phyloP scores from a whole-genome alignment of 1,284 basidiomycete genomes.

The Ganoderma sp. region DNA sequence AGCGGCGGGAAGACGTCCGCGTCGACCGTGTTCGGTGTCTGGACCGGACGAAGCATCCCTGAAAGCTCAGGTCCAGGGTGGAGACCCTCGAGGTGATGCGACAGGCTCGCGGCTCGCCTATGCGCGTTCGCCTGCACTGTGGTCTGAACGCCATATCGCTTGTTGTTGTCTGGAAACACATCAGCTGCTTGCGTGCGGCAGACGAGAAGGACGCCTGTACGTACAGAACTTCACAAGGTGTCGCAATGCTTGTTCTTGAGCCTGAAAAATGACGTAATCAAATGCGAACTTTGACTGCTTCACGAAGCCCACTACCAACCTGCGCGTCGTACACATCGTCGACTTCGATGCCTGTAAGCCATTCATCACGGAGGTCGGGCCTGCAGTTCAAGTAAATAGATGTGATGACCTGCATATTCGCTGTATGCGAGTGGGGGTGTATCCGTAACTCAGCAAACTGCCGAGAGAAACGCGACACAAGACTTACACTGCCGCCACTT shows the following conservation, averaged over 20 bases:
- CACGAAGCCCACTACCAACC: slow-evolving; percentile 45
- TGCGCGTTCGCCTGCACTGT: slow-evolving; percentile 64
- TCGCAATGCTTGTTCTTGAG: slow-evolving; percentile 95
- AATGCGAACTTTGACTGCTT: not conserved
- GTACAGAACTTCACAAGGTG: slow-evolving; percentile 94
- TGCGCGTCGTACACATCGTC: slow-evolving; percentile 89
- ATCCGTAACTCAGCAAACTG: not conserved
- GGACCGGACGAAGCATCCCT: slow-evolving; percentile 72
- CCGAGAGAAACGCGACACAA: slow-evolving; percentile 9
- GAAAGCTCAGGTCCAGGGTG: slow-evolving; percentile 77
- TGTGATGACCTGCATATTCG: slow-evolving; percentile 99
- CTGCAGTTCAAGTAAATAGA: slow-evolving; percentile 97
- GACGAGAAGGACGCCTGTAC: slow-evolving; percentile 36
- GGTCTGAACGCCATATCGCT: slow-evolving; percentile 77
- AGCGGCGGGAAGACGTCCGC: slow-evolving; percentile 84
- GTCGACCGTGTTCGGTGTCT: slow-evolving; percentile 77
- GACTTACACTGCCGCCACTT: slow-evolving; percentile 95
- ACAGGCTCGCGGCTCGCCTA: slow-evolving; percentile 78
- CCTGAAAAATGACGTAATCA: slow-evolving; percentile 50
- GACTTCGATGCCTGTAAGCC: slow-evolving; percentile 93
- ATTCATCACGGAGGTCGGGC: slow-evolving; percentile 96
- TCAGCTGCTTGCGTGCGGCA: slow-evolving; percentile 10
- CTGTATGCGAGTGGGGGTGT: slow-evolving; percentile 48
- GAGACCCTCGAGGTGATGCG: slow-evolving; percentile 77
- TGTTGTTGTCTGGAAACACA: slow-evolving; percentile 69